Evolutionary conservation across 2,329 filamentous ascomycete species (phyloP).

Genomic region (Fusarium brevicatenulatum): DNA sequence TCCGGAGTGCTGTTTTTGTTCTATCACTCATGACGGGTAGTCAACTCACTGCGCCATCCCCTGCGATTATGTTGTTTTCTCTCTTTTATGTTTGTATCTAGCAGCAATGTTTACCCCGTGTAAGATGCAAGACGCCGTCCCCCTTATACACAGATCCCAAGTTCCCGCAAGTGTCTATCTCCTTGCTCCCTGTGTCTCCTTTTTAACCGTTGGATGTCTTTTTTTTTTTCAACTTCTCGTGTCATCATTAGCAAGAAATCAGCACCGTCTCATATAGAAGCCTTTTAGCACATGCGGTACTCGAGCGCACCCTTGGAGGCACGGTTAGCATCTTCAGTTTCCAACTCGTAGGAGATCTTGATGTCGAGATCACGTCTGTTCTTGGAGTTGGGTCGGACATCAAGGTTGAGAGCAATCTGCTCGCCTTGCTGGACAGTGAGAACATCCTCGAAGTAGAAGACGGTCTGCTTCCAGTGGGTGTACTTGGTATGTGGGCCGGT

Average conservation of each 20-base stretch:
- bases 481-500: slow-evolving; percentile 99
- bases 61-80: slow-evolving; percentile 28
- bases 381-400: slow-evolving; percentile 90
- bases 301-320: slow-evolving; percentile 74
- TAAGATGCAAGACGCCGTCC: slow-evolving; percentile 44
- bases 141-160: slow-evolving; percentile 37
- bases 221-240: slow-evolving; percentile 30
- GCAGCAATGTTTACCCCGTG: slow-evolving; percentile 31
- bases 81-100: slow-evolving; percentile 34
- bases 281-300: slow-evolving; percentile 79
- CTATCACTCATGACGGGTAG: slow-evolving; percentile 45
- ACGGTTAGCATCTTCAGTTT: slow-evolving; percentile 78
- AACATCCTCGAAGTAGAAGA: slow-evolving; percentile 96
- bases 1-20: slow-evolving; percentile 44
- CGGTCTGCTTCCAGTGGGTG: slow-evolving; percentile 99
- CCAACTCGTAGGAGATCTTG: slow-evolving; percentile 81
- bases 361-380: slow-evolving; percentile 97
- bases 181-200: slow-evolving; percentile 2
- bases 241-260: slow-evolving; percentile 42
- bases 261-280: background rate
- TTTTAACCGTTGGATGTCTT: slow-evolving; percentile 3
- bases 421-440: slow-evolving; percentile 92
- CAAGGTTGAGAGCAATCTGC: slow-evolving; percentile 76
- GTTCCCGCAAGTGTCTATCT: slow-evolving; percentile 33
- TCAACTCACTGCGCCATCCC: slow-evolving; percentile 41